Evolutionary conservation across 1,284 basidiomycete species (phyloP), one percentile per base, ranked within the genome.

Genomic region (Ustilago curta): DNA sequence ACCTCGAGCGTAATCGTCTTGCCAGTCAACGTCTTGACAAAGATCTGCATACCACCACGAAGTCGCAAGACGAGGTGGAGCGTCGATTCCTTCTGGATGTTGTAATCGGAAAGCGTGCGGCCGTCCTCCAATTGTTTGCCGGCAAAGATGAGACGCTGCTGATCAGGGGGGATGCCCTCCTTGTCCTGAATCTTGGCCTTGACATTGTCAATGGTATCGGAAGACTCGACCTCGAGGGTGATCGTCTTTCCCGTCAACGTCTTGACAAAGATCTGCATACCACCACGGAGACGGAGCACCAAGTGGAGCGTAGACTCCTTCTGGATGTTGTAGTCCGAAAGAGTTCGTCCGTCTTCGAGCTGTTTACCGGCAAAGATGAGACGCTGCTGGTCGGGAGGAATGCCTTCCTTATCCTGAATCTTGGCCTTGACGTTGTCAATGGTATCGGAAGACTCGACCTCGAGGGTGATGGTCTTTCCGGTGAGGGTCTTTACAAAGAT

Each of bases 191-290:
- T 45, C 85, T 82, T 82, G 42, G 76, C 78, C 68, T 83, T 82
- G 49, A 83, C 77, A 89, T 96, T 96, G 89, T 97, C 94, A 87
- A 97, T 95, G 76, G 95, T 95, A 88, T 96, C 94, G 68, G 92
- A 66, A 88, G 89, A 86, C 87, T 96, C 94, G 79, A 96, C 94
- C 90, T 93, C 86, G 89, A 93, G 63, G 82, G 94, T 96, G 89
- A 97, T 96, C 79, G 94, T 97, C 89, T 97, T 98, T 86, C 96
- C 95, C 88, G 95, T 97, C 79, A 98, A 92, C 89, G 93, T 83
- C 79, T 84, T 84, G 79, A 84, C 83, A 45, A 84, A 84, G 49
- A 84, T 82, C 56, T 84, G 83, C 83, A 84, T 83, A 64, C 82
- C 81, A 67, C 81, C 81, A 31, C 81, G 81, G 8, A 83, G 71